Conservation (phyloP, 805 yeast genomes). For the Candida maltosa region DNA sequence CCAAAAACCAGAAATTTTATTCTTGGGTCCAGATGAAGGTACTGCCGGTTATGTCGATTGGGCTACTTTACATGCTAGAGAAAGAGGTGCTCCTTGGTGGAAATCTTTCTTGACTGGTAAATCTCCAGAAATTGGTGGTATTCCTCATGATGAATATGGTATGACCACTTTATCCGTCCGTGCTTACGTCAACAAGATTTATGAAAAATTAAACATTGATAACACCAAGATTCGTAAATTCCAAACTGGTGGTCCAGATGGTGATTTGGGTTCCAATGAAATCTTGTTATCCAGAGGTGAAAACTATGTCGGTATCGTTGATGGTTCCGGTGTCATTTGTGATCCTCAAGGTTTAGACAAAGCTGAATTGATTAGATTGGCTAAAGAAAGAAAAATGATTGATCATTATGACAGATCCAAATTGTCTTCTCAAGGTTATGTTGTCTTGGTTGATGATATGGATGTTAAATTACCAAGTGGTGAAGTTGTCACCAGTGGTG, state of each 20-base stretch:
- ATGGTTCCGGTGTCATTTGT: constrained; percentile 92
- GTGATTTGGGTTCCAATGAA: constrained; percentile 95
- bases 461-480: constrained; percentile 81
- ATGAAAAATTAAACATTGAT: constrained; percentile 70
- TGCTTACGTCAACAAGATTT: constrained; percentile 83
- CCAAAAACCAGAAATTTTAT: constrained; percentile 82
- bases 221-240: constrained; percentile 63
- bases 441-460: constrained; percentile 80
- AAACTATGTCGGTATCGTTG: constrained; percentile 82
- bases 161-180: constrained; percentile 96
- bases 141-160: constrained; percentile 97
- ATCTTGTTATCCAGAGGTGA: constrained; percentile 82
- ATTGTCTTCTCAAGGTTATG: constrained; percentile 72
- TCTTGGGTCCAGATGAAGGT: constrained; percentile 99
- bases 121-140: constrained; percentile 88
- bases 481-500: constrained; percentile 71
- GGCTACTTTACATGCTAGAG: constrained; percentile 93
- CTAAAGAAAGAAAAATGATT: constrained; percentile 72
- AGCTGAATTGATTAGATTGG: constrained; percentile 72
- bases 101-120: constrained; percentile 97
- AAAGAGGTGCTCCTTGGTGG: constrained; percentile 97
- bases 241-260: constrained; percentile 99
- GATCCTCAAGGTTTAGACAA: constrained; percentile 90
- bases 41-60: constrained; percentile 94
- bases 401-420: constrained; percentile 62